Conservation (phyloP, 441 rosid genomes). For the Metrosideros polymorpha region DNA sequence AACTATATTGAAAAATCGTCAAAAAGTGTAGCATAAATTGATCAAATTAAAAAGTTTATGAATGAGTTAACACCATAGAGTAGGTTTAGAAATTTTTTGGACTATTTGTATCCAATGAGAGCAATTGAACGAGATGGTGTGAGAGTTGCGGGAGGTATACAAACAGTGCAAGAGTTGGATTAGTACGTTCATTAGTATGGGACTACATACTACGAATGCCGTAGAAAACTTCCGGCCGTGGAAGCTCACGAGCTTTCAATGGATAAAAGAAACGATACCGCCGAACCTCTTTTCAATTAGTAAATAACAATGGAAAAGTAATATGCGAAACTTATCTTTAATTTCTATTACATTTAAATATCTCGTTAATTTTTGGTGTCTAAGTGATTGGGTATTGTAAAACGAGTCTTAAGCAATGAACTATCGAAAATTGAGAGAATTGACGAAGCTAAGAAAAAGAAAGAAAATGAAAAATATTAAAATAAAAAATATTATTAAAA, state of each 20-base stretch:
- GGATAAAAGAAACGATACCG: not conserved
- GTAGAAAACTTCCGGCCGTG: not conserved
- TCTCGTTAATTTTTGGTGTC: not conserved
- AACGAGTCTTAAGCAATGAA: not conserved
- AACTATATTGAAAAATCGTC: no score
- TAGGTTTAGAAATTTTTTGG: no score
- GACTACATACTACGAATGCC: not conserved
- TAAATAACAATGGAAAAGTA: not conserved
- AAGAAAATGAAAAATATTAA: no score
- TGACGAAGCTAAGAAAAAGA: not conserved
- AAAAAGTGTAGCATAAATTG: no score
- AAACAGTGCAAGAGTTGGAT: not conserved
- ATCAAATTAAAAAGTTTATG: no score
- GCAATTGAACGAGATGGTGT: no score
- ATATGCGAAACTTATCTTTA: not conserved
- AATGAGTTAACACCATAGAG: no score
- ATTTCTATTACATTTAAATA: not conserved
- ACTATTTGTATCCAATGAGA: no score
- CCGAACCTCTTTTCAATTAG: not conserved
- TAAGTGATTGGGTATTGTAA: not conserved
- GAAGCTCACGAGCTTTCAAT: not conserved
- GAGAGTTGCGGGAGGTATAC: no score
- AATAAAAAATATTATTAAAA: no score
- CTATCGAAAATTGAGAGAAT: not conserved
- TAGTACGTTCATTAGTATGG: not conserved